phyloP scores from a whole-genome alignment of 495 filamentous ascomycete species.

The Elaphomyces granulatus region DNA sequence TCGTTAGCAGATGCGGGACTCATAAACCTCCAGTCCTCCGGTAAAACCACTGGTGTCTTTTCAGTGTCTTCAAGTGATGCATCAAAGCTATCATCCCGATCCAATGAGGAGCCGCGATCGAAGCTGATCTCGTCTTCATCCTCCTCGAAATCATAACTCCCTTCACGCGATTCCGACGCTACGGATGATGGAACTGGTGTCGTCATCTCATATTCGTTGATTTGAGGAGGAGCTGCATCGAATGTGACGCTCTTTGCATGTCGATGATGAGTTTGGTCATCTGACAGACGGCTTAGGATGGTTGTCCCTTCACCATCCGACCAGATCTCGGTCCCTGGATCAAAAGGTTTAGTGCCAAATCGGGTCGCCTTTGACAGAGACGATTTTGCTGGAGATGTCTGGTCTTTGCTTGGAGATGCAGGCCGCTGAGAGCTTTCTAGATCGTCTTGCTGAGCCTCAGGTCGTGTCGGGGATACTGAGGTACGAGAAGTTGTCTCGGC shows the following conservation, averaged over 20 bases:
- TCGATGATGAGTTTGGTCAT: conserved; percentile 37
- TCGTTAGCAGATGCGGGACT: conserved; percentile 43
- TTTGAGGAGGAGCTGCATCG: conserved; percentile 78
- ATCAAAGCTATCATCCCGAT: conserved; percentile 83
- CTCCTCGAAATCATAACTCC: conserved; percentile 79
- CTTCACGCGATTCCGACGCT: conserved; percentile 73
- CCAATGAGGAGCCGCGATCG: conserved; percentile 46
- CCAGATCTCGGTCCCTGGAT: conserved; percentile 56
- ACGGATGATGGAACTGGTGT: conserved; percentile 87
- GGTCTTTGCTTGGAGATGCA: conserved; percentile 57
- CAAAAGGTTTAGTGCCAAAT: conserved; percentile 52
- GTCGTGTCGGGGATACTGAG: conserved; percentile 9
- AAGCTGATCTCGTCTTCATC: conserved; percentile 61
- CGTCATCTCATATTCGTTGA: conserved; percentile 96
- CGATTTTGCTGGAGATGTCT: conserved; percentile 70
- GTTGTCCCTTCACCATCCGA: conserved; percentile 46
- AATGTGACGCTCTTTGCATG: conserved; percentile 95
- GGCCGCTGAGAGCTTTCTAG: conserved; percentile 14
- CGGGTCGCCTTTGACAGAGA: conserved; percentile 57
- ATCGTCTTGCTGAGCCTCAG: conserved; percentile 33
- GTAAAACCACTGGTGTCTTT: conserved; percentile 91
- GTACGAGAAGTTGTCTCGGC: conserved; percentile 32
- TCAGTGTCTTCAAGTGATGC: conserved; percentile 87
- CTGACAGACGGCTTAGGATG: conserved; percentile 37
- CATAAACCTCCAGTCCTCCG: conserved; percentile 87